These are phyloP conservation scores for Volvox africanus DNA, from an alignment of 139 green algal genomes.

Conservation along the genomic window DNA sequence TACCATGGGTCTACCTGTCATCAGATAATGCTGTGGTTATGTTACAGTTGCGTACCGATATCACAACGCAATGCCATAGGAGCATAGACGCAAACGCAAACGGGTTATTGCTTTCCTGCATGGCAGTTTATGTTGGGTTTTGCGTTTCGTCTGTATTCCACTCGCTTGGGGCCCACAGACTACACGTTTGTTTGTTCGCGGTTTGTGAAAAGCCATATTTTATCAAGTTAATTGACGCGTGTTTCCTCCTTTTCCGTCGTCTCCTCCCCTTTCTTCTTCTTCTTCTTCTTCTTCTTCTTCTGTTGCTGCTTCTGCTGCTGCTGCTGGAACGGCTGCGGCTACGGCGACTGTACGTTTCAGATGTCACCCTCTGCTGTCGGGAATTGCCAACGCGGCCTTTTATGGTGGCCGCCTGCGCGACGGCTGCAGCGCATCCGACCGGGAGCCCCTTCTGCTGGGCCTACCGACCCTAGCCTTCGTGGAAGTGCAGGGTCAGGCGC, in stretches of 20 bases:
- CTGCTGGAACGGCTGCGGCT: too few species aligned
- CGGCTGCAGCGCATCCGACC: slow-evolving; percentile 64
- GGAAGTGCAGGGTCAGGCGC: slow-evolving; percentile 46
- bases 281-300: too few species aligned
- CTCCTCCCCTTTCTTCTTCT: too few species aligned
- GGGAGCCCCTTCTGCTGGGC: slow-evolving; percentile 68
- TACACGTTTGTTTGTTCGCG: background rate
- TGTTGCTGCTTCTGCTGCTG: background rate
- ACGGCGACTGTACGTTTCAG: too few species aligned
- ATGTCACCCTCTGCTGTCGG: slow-evolving; percentile 82
- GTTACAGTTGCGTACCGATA: too few species aligned
- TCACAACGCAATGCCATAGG: too few species aligned
- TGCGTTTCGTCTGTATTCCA: background rate
- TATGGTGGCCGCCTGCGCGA: slow-evolving; percentile 82
- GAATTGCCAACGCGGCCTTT: slow-evolving; percentile 82
- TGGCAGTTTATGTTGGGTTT: background rate
- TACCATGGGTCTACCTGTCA: too few species aligned
- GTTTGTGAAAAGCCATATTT: too few species aligned
- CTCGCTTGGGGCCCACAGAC: background rate
- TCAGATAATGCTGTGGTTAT: too few species aligned
- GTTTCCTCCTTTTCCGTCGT: too few species aligned
- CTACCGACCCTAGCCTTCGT: slow-evolving; percentile 70
- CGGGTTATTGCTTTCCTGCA: background rate
- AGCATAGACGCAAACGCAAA: too few species aligned
- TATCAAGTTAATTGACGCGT: too few species aligned